phyloP scores from a whole-genome alignment of 345 rosid genomes.

The Citrus unshiu region DNA sequence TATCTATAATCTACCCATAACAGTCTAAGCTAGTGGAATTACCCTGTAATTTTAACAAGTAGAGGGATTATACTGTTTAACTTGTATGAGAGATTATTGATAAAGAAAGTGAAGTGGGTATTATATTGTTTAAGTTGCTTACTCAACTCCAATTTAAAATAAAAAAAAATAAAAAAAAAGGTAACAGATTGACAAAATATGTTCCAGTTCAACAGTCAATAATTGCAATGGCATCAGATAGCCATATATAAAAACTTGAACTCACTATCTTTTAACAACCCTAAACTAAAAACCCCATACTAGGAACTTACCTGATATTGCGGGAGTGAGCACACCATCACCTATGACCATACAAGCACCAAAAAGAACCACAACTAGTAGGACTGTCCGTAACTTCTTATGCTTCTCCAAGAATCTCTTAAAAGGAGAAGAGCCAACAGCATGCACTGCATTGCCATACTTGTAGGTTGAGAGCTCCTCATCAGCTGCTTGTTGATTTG shows the following conservation, averaged over 20 bases:
- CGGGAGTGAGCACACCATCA: constrained; percentile 87
- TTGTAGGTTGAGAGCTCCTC: constrained; percentile 89
- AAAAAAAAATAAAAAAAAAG: too few species aligned
- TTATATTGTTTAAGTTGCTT: too few species aligned
- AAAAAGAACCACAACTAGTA: constrained; percentile 69
- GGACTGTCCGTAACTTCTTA: constrained; percentile 61
- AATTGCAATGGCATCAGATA: background rate
- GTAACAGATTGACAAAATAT: too few species aligned
- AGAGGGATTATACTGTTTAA: background rate
- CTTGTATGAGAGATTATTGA: background rate
- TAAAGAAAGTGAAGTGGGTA: too few species aligned
- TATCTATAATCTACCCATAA: background rate
- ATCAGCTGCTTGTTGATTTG: constrained; percentile 95
- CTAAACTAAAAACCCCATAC: background rate
- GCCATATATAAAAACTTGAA: background rate
- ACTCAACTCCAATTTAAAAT: too few species aligned
- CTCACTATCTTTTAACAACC: background rate
- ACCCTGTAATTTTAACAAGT: background rate
- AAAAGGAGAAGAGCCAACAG: constrained; percentile 43
- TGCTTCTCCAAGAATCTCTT: constrained; percentile 76
- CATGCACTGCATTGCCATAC: constrained; percentile 47
- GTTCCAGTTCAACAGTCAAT: background rate
- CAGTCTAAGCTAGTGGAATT: background rate
- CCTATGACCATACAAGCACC: constrained; percentile 94
- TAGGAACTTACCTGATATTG: constrained; percentile 63